These are phyloP conservation scores for Diaporthe ampelina DNA, from an alignment of 2,329 filamentous ascomycete species.

Conservation along the genomic window DNA sequence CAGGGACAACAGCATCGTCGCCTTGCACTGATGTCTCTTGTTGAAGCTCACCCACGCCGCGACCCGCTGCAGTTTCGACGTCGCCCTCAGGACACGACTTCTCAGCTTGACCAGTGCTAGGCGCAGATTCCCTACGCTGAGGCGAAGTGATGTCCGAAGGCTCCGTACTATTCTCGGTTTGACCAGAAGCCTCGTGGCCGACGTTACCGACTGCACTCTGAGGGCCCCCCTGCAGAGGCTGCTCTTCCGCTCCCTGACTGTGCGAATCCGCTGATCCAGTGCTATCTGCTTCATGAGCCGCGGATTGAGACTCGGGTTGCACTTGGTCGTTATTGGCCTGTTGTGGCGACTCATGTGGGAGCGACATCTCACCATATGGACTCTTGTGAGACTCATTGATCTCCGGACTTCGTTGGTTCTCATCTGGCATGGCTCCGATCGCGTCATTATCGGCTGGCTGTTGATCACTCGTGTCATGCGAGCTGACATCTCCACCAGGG, in stretches of 20 bases:
- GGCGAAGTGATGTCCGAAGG: not conserved
- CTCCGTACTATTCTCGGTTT: not conserved
- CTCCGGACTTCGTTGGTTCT: not conserved
- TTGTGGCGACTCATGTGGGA: not conserved
- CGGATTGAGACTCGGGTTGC: not conserved
- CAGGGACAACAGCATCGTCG: not conserved
- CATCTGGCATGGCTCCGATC: too few relatives aligned
- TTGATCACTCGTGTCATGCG: not conserved
- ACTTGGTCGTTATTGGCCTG: not conserved
- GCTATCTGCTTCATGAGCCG: not conserved
- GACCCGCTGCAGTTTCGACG: not conserved
- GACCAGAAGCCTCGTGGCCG: not conserved
- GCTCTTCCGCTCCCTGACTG: not conserved
- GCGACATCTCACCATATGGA: not conserved
- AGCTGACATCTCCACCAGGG: not conserved
- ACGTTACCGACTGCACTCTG: not conserved
- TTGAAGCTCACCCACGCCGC: not conserved
- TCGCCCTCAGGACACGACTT: not conserved
- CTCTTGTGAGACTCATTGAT: not conserved
- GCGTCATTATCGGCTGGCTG: not conserved
- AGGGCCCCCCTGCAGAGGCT: not conserved
- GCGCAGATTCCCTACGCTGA: not conserved
- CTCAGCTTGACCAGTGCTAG: not conserved
- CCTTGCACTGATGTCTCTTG: not conserved
- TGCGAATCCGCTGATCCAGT: not conserved